Evolutionary conservation across 2,329 filamentous ascomycete species (phyloP), one percentile per base, ranked within the genome.

Genomic region (Macrophomina tecta): DNA sequence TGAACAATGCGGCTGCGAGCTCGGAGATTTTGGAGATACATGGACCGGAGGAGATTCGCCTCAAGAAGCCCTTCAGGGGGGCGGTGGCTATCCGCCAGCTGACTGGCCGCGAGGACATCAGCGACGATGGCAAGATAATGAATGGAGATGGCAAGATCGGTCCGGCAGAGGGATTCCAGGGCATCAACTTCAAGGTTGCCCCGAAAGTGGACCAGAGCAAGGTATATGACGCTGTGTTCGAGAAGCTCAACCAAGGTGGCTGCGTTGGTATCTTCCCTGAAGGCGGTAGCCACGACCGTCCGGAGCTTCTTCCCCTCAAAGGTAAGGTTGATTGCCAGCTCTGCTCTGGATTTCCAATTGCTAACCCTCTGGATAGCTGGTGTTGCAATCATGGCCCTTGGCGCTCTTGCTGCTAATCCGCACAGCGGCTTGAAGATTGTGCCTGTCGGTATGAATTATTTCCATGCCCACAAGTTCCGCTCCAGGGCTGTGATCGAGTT

Each of bases 381-480:
- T 78, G 93, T 99, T 68, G 95, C 95, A 67, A 95, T 99, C 75
- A 99, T 99, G 94, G 95, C 94, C 12, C 86, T 99, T 42, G 94
- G 94, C 46, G 91, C 95, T 0, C 84, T 98, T 62, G 93, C 92
- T 5, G 90, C 93, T 66, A 89, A 94, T 69, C 94, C 94, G 2
- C 86, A 94, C 70, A 97, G 92, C 75, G 93, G 92, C 36, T 83
- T 99, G 69, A 96, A 94, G 79, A 97, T 99, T 73, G 92, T 99
- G 30, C 95, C 95, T 3, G 94, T 95, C 62, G 94, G 94, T 73
- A 97, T 99, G 94, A 99, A 99, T 80, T 99, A 99, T 80, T 99
- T 99, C 81, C 94, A 98, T 79, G 92, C 94, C 0, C 94, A 99
- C 85, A 99, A 98, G 79, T 99, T 99, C 80, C 91, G 94, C 53